Percentiles rank a stretch among this genome's conserved stretches.
Evolutionary conservation across 1,284 basidiomycete species (phyloP).

Genomic region (Coniferiporia sulphurascens): DNA sequence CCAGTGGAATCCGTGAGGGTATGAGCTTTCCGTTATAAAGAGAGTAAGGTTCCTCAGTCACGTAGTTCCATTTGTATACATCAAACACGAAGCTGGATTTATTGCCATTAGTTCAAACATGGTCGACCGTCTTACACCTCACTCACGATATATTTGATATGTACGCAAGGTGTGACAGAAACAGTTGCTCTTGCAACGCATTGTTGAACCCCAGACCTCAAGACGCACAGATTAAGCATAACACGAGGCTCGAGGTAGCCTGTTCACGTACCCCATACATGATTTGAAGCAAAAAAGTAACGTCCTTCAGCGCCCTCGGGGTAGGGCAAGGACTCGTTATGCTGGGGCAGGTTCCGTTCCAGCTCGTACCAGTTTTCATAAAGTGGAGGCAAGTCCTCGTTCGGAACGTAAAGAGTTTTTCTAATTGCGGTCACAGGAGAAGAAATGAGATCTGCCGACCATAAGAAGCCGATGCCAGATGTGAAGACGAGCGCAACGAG

Average conservation of each 20-base stretch:
- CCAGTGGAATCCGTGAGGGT: conserved; percentile 16
- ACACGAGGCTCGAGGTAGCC: not conserved
- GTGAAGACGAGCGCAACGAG: not conserved
- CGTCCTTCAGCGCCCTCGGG: conserved; percentile 11
- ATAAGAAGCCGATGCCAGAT: not conserved
- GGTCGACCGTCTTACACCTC: too few species aligned
- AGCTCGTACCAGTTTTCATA: conserved; percentile 13
- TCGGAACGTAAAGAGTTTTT: not conserved
- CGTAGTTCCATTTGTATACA: conserved; percentile 10
- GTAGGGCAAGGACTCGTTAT: conserved; percentile 13
- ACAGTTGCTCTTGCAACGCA: conserved; percentile 15
- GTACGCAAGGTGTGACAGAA: conserved; percentile 19
- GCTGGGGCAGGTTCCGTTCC: conserved; percentile 13
- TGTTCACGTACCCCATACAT: conserved; percentile 9
- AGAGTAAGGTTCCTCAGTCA: conserved; percentile 1
- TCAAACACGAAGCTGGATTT: conserved; percentile 11
- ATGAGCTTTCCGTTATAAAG: conserved; percentile 12
- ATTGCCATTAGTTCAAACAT: not conserved
- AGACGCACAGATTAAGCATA: not conserved
- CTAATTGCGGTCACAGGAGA: not conserved
- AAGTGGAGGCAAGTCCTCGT: conserved; percentile 1
- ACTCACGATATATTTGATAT: conserved; percentile 19
- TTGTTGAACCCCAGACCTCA: conserved; percentile 13
- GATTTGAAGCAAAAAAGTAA: conserved; percentile 15
- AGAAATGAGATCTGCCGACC: not conserved